phyloP scores from a whole-genome alignment of 148 eudicot genomes.

The Bassia scoparia region DNA sequence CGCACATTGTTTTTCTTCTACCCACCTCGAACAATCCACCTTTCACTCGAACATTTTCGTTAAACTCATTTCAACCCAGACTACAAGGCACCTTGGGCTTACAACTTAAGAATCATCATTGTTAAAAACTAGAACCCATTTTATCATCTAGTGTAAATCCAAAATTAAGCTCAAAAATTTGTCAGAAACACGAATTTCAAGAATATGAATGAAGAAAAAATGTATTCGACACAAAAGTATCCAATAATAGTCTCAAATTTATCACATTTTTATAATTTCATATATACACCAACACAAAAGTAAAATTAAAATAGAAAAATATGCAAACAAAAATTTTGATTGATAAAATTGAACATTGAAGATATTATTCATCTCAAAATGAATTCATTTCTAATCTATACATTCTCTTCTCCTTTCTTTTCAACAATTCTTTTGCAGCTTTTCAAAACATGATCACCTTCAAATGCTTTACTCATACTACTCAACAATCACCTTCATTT shows the following conservation, averaged over 20 bases:
- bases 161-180: background rate
- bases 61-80: no score
- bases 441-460: constrained; percentile 32
- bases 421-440: constrained; percentile 35
- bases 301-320: background rate
- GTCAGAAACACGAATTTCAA: background rate
- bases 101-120: no score
- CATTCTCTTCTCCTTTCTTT: constrained; percentile 30
- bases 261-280: background rate
- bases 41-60: no score
- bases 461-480: constrained; percentile 25
- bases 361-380: constrained; percentile 13
- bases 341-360: background rate
- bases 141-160: background rate
- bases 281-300: constrained; percentile 9
- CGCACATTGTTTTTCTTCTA: no score
- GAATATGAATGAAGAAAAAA: background rate
- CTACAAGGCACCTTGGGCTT: no score
- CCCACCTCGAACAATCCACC: no score
- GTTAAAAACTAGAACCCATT: no score
- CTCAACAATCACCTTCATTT: constrained; percentile 16
- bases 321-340: background rate
- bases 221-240: background rate
- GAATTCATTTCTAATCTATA: constrained; percentile 34
- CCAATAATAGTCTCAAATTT: background rate